These are phyloP conservation scores for Ophiocordyceps polyrhachis-furcata DNA, from an alignment of 2,329 filamentous ascomycete species.

Conservation along the genomic window DNA sequence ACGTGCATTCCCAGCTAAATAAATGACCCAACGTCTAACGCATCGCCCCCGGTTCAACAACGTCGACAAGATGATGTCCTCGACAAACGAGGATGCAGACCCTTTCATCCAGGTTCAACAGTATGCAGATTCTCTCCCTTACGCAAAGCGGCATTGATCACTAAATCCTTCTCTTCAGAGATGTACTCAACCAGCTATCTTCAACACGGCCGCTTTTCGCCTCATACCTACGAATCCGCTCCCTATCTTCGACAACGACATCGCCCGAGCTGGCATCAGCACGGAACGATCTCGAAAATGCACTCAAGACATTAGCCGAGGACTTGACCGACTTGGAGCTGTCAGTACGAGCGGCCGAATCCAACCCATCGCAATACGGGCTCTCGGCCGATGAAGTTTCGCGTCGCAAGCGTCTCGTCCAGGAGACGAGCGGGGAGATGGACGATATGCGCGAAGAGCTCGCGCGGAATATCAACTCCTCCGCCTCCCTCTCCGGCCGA, in stretches of 20 bases:
- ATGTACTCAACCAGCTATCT: slow-evolving; percentile 70
- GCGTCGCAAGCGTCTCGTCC: slow-evolving; percentile 63
- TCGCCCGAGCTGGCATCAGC: slow-evolving; percentile 77
- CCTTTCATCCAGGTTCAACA: slow-evolving; percentile 56
- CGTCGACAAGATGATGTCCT: slow-evolving; percentile 41
- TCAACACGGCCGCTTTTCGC: slow-evolving; percentile 73
- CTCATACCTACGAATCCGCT: slow-evolving; percentile 90
- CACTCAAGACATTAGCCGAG: slow-evolving; percentile 52
- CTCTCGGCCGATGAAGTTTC: slow-evolving; percentile 67
- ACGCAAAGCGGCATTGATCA: neutral
- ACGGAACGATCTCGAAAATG: slow-evolving; percentile 44
- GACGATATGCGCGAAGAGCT: slow-evolving; percentile 80
- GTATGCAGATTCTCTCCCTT: slow-evolving; percentile 20
- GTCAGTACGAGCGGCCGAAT: slow-evolving; percentile 73
- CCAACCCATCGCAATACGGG: slow-evolving; percentile 72
- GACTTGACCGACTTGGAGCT: slow-evolving; percentile 80
- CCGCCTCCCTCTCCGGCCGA: slow-evolving; percentile 7
- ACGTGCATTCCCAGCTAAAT: neutral
- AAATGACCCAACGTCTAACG: neutral
- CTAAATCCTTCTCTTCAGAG: slow-evolving; percentile 30
- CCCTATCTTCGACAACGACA: slow-evolving; percentile 49
- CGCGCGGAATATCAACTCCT: slow-evolving; percentile 31
- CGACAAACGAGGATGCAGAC: slow-evolving; percentile 46
- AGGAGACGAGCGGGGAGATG: slow-evolving; percentile 76
- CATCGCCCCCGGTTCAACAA: neutral